Evolutionary conservation across 2,329 filamentous ascomycete genomes (phyloP).

Genomic region (Ceratocystis smalleyi): DNA sequence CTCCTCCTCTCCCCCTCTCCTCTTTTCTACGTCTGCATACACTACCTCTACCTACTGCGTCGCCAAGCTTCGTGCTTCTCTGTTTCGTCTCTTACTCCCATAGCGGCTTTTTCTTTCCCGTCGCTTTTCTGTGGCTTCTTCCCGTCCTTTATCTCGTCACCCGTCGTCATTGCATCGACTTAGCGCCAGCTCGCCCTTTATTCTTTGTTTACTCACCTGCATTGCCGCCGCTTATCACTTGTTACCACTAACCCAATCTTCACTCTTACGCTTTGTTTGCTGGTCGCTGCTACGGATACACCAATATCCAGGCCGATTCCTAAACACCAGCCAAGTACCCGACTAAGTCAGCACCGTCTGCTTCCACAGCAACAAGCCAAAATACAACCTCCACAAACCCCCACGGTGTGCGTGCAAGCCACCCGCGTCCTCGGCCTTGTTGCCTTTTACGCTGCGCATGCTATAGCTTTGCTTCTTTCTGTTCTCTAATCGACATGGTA

Average conservation of each 20-base stretch:
- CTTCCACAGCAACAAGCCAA: conserved; percentile 1
- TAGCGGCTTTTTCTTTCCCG: background rate
- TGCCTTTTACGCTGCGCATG: background rate
- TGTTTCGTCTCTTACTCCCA: background rate
- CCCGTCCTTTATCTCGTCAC: background rate
- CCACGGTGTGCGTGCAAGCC: background rate
- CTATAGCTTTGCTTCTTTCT: background rate
- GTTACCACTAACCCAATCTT: background rate
- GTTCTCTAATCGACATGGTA: background rate
- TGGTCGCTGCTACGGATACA: background rate
- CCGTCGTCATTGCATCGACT: background rate
- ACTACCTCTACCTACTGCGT: too few species aligned
- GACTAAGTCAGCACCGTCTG: background rate
- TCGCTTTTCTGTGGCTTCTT: background rate
- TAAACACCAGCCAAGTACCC: background rate
- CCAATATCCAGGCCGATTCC: background rate
- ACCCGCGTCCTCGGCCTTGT: background rate
- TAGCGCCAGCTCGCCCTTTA: background rate
- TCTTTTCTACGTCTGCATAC: background rate
- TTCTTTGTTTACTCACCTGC: background rate
- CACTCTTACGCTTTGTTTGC: background rate
- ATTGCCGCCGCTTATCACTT: background rate
- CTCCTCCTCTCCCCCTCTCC: background rate
- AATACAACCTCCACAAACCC: background rate
- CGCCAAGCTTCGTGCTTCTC: background rate